phyloP scores from a whole-genome alignment of 1,139 yeast species.

The Suhomyces bolitotheri region DNA sequence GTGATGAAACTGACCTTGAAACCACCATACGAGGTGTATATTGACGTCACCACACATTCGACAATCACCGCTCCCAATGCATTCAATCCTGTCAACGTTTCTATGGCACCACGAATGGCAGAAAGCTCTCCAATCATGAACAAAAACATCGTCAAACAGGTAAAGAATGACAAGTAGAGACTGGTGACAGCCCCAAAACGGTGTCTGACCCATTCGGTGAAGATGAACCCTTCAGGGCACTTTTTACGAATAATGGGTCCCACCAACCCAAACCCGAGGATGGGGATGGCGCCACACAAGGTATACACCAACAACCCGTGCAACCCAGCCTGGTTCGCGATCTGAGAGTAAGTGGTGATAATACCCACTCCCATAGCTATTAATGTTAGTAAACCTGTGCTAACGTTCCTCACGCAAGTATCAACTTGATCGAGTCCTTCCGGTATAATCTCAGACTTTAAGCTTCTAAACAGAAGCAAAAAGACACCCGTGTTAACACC shows the following conservation, averaged over 20 bases:
- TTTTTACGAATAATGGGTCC: conserved; percentile 79
- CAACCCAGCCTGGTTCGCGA: conserved; percentile 81
- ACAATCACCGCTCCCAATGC: conserved; percentile 83
- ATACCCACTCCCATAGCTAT: conserved; percentile 90
- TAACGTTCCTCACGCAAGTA: conserved; percentile 81
- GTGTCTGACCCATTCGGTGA: conserved; percentile 92
- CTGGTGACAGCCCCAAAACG: conserved; percentile 76
- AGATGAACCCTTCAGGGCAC: conserved; percentile 88
- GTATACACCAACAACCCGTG: conserved; percentile 87
- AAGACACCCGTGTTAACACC: conserved; percentile 50
- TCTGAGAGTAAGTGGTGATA: conserved; percentile 79
- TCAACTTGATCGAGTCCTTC: conserved; percentile 82
- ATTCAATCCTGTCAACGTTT: conserved; percentile 73
- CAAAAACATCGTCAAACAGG: conserved; percentile 81
- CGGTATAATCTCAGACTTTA: conserved; percentile 73
- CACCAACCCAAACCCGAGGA: conserved; percentile 72
- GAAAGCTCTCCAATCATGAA: conserved; percentile 88
- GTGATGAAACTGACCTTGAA: conserved; percentile 86
- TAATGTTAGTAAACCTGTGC: conserved; percentile 6
- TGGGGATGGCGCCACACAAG: conserved; percentile 79
- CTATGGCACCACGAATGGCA: conserved; percentile 74
- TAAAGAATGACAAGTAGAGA: conserved; percentile 74
- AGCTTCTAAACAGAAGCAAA: conserved; percentile 20
- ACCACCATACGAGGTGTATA: conserved; percentile 88
- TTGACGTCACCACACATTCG: conserved; percentile 83